These are phyloP conservation scores for Coffea humblotiana DNA, from an alignment of 305 asterid species.

Conservation along the genomic window DNA sequence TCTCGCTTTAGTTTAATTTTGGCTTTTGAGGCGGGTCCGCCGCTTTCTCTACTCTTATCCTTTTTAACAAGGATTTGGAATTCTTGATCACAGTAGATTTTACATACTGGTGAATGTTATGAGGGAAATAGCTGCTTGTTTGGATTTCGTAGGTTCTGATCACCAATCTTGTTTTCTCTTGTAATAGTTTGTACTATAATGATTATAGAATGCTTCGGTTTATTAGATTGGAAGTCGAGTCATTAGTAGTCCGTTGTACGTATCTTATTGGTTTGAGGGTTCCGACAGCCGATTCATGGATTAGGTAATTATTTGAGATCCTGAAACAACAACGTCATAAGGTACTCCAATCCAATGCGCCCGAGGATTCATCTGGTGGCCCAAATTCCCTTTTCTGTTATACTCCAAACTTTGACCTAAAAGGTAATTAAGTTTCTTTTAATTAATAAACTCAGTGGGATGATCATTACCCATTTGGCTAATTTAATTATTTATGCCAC, in stretches of 20 bases:
- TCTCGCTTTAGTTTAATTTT: not conserved
- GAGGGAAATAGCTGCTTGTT: not conserved
- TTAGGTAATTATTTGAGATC: not conserved
- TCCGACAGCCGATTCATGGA: not conserved
- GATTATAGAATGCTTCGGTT: not conserved
- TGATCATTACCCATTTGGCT: not conserved
- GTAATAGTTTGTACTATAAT: not conserved
- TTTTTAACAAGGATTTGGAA: not conserved
- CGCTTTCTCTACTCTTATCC: not conserved
- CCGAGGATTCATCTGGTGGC: conserved; percentile 6
- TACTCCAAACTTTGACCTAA: not conserved
- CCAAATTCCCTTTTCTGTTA: conserved; percentile 15
- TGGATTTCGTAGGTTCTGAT: not conserved
- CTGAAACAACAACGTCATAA: not conserved
- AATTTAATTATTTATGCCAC: too few relatives aligned
- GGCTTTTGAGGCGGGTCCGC: not conserved
- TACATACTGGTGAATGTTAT: not conserved
- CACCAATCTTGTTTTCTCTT: not conserved
- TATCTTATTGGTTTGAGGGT: not conserved
- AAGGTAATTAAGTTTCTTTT: not conserved
- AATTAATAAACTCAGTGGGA: not conserved
- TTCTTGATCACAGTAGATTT: not conserved
- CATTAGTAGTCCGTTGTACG: not conserved
- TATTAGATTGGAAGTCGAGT: not conserved
- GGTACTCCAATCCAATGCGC: not conserved